Evolutionary conservation across 352 stramenopile genomes (phyloP).

Genomic region (Globisporangium perplexum): DNA sequence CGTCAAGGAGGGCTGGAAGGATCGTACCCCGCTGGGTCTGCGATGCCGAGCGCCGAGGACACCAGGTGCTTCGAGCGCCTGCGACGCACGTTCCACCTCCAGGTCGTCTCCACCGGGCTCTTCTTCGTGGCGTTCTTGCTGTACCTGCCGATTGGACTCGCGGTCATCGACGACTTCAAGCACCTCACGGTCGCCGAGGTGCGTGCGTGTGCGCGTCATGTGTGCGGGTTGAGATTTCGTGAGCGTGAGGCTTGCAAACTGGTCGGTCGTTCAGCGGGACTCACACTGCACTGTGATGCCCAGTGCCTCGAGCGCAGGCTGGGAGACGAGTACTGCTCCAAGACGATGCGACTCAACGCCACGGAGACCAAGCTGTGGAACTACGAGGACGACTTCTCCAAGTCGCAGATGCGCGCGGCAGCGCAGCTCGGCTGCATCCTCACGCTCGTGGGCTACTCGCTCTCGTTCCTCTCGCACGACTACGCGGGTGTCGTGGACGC

Average conservation of each 20-base stretch:
- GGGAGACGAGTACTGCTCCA: constrained; percentile 53
- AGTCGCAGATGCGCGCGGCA: constrained; percentile 54
- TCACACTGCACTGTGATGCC: not conserved
- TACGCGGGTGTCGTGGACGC: constrained; percentile 18
- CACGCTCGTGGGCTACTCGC: constrained; percentile 64
- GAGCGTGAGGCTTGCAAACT: not conserved
- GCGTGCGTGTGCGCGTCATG: constrained; percentile 1
- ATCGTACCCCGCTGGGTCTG: constrained; percentile 5
- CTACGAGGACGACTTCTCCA: constrained; percentile 44
- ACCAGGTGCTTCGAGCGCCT: constrained; percentile 19
- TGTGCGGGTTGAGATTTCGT: not conserved
- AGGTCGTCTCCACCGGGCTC: constrained; percentile 27
- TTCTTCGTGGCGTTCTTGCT: constrained; percentile 69
- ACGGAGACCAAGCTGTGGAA: constrained; percentile 69
- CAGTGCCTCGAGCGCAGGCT: constrained; percentile 51
- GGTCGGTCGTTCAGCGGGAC: not conserved
- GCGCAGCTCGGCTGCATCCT: constrained; percentile 66
- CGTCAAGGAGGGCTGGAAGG: constrained; percentile 1
- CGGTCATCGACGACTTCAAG: constrained; percentile 31
- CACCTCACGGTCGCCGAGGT: constrained; percentile 40
- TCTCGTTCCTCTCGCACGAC: constrained; percentile 63
- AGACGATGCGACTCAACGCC: constrained; percentile 45
- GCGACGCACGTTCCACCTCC: constrained; percentile 28
- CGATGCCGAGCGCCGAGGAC: constrained; percentile 13
- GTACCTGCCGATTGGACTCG: constrained; percentile 61